These are phyloP conservation scores for Venturia effusa DNA, from an alignment of 2,329 filamentous ascomycete genomes.

Conservation along the genomic window DNA sequence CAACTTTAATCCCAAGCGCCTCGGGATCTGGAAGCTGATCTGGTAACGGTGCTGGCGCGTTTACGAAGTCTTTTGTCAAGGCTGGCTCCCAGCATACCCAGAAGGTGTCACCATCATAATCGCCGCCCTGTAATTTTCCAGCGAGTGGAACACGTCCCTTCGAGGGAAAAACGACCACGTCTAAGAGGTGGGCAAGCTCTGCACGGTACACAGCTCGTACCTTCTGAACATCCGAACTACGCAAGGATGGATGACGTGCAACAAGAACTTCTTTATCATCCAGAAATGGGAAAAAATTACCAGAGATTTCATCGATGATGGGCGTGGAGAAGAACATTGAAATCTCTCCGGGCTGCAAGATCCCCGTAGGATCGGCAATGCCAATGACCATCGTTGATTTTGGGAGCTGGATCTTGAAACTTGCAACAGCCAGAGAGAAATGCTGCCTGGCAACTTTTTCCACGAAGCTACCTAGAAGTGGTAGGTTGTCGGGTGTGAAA, in stretches of 20 bases:
- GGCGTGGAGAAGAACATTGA: slow-evolving; percentile 54
- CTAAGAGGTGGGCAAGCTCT: slow-evolving; percentile 55
- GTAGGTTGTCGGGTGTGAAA: slow-evolving; percentile 42
- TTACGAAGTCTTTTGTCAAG: slow-evolving; percentile 57
- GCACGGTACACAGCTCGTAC: slow-evolving; percentile 39
- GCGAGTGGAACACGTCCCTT: slow-evolving; percentile 54
- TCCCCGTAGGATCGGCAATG: slow-evolving; percentile 53
- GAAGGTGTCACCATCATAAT: slow-evolving; percentile 70
- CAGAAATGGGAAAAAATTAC: neutral
- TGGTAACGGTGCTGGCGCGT: slow-evolving; percentile 39
- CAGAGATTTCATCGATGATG: slow-evolving; percentile 31
- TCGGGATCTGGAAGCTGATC: slow-evolving; percentile 33
- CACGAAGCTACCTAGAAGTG: slow-evolving; percentile 30
- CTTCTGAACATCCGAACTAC: slow-evolving; percentile 61
- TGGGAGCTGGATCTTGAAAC: slow-evolving; percentile 50
- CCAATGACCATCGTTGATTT: slow-evolving; percentile 55
- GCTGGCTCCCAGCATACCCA: slow-evolving; percentile 65
- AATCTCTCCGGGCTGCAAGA: slow-evolving; percentile 54
- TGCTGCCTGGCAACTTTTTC: slow-evolving; percentile 33
- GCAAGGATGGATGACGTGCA: slow-evolving; percentile 57
- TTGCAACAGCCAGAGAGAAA: slow-evolving; percentile 42
- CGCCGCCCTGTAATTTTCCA: slow-evolving; percentile 62
- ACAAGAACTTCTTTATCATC: slow-evolving; percentile 53
- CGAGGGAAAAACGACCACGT: slow-evolving; percentile 68
- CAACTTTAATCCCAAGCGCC: slow-evolving; percentile 40